phyloP scores from a whole-genome alignment of 305 asterid species.

The Lippia alba region DNA sequence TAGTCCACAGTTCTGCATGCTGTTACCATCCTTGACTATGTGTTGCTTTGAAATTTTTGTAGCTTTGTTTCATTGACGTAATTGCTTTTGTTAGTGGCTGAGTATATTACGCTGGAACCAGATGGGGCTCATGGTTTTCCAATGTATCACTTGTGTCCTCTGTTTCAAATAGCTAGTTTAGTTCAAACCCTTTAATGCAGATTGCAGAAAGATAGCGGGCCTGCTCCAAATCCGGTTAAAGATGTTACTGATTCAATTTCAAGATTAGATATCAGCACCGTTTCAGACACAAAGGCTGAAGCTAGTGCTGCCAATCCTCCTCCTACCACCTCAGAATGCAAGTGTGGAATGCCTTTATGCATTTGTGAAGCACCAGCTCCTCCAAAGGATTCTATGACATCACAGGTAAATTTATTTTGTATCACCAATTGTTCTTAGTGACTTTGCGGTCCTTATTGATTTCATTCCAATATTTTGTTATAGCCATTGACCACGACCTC shows the following conservation, averaged over 20 bases:
- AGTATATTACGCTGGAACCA: constrained; percentile 20
- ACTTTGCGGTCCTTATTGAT: constrained; percentile 30
- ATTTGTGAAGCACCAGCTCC: constrained; percentile 89
- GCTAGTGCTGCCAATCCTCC: constrained; percentile 45
- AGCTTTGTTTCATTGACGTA: constrained; percentile 4
- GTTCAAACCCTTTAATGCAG: constrained; percentile 39
- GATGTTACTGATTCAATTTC: constrained; percentile 69
- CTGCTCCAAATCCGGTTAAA: constrained; percentile 60
- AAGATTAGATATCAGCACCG: constrained; percentile 59
- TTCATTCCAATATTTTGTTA: constrained; percentile 30
- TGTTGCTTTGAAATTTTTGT: constrained; percentile 7
- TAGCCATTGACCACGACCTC: constrained; percentile 59
- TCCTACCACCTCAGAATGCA: constrained; percentile 64
- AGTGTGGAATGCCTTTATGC: constrained; percentile 99
- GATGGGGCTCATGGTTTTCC: constrained; percentile 11
- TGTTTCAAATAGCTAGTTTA: constrained; percentile 17
- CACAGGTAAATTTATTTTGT: constrained; percentile 53
- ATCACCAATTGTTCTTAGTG: constrained; percentile 28
- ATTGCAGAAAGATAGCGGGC: constrained; percentile 51
- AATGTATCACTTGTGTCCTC: background rate
- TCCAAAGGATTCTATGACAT: constrained; percentile 48
- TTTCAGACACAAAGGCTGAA: constrained; percentile 52
- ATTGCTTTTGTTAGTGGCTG: constrained; percentile 21
- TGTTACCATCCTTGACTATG: constrained; percentile 16
- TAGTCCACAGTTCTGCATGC: background rate